Percentiles rank a stretch among this genome's conserved stretches.
Evolutionary conservation across 352 stramenopile genomes (phyloP).

Genomic region (Phytophthora pinifolia): DNA sequence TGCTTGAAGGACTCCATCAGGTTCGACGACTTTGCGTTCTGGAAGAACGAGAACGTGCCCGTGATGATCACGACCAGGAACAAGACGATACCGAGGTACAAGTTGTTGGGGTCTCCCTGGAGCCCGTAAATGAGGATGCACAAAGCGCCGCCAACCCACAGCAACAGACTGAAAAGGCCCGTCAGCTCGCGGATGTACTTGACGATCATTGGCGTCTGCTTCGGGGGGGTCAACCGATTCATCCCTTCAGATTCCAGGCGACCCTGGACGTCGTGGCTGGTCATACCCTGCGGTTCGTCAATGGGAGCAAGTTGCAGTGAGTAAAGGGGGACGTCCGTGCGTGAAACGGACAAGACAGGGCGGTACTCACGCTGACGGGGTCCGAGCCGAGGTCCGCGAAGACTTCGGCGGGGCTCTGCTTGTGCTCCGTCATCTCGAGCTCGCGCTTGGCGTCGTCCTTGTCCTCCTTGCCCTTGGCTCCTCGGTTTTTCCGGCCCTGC

Average conservation of each 20-base stretch:
- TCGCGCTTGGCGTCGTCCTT: conserved; percentile 76
- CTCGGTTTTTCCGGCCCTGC: conserved; percentile 56
- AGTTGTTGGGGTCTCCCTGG: conserved; percentile 70
- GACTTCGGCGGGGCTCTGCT: conserved; percentile 65
- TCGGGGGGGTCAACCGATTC: conserved; percentile 69
- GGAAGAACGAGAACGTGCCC: conserved; percentile 71
- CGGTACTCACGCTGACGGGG: conserved; percentile 37
- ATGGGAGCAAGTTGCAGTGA: too few species aligned
- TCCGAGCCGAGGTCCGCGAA: conserved; percentile 66
- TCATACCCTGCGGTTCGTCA: conserved; percentile 61
- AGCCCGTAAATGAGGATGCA: conserved; percentile 68
- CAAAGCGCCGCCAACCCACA: conserved; percentile 63
- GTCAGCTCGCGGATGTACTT: conserved; percentile 78
- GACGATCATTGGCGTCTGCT: conserved; percentile 71
- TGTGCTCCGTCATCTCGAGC: conserved; percentile 83
- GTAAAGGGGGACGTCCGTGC: too few species aligned
- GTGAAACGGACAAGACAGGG: too few species aligned
- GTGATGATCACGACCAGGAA: conserved; percentile 78
- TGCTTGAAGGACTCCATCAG: conserved; percentile 88
- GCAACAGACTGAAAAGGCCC: conserved; percentile 67
- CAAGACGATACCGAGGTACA: conserved; percentile 77
- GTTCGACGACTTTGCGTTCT: conserved; percentile 79
- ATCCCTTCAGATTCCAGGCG: conserved; percentile 59
- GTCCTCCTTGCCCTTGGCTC: conserved; percentile 50
- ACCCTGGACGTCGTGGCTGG: conserved; percentile 49